These are phyloP conservation scores for Populus ilicifolia DNA, from an alignment of 345 rosid genomes.

Conservation along the genomic window DNA sequence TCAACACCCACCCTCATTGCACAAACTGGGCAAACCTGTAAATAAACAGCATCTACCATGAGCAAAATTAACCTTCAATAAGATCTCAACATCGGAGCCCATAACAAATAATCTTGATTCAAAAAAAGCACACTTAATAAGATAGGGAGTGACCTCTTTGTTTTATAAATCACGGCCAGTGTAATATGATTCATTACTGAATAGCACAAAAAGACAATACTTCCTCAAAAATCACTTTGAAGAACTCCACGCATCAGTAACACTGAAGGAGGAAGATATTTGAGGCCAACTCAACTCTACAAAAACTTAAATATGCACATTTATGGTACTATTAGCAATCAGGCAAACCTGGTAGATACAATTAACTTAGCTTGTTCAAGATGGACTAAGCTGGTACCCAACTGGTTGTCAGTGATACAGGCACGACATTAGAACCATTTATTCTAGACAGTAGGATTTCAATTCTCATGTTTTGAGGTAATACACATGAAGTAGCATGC, in stretches of 20 bases:
- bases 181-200: too few relatives aligned
- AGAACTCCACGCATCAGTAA: not conserved
- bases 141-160: not conserved
- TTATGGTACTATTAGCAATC: not conserved
- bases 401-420: not conserved
- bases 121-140: slow-evolving; percentile 1
- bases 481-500: not conserved
- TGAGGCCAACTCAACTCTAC: not conserved
- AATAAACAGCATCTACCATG: slow-evolving; percentile 3
- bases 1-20: slow-evolving; percentile 81
- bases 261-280: not conserved
- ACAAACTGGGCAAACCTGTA: slow-evolving; percentile 95
- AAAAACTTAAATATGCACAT: not conserved
- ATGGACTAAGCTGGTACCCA: not conserved
- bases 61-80: slow-evolving; percentile 11
- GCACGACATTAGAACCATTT: not conserved
- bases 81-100: not conserved
- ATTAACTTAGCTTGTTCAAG: not conserved
- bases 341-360: not conserved
- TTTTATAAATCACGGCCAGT: not conserved
- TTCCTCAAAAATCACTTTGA: too few relatives aligned
- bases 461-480: not conserved
- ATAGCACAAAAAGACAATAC: too few relatives aligned
- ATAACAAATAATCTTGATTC: slow-evolving; percentile 1
- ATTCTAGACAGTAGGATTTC: not conserved